These are phyloP conservation scores for Monascus purpureus DNA, from an alignment of 495 filamentous ascomycete species.

Conservation along the genomic window DNA sequence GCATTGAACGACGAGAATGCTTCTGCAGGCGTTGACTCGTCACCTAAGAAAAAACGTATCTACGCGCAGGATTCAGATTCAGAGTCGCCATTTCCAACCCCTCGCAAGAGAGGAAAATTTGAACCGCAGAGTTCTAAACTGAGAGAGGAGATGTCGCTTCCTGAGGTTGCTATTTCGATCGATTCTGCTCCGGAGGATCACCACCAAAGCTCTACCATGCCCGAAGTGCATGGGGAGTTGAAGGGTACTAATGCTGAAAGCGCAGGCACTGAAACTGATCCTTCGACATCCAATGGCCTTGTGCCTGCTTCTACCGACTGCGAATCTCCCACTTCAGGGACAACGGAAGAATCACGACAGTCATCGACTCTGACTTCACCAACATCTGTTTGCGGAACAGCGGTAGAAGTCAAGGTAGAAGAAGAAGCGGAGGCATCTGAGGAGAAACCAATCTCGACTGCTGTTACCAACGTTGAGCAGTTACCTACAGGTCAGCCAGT, in stretches of 20 bases:
- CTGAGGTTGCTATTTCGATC: slow-evolving; percentile 12
- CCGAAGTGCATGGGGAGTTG: background rate
- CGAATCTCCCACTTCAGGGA: slow-evolving; percentile 18
- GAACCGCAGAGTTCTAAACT: slow-evolving; percentile 25
- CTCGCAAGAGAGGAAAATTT: slow-evolving; percentile 25
- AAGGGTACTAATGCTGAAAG: background rate
- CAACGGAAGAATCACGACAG: slow-evolving; percentile 20
- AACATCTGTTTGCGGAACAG: slow-evolving; percentile 22
- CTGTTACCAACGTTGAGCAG: background rate
- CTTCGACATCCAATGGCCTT: background rate
- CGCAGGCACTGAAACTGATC: background rate
- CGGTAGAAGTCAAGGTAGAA: slow-evolving; percentile 15
- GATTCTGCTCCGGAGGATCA: background rate
- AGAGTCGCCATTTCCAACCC: slow-evolving; percentile 18
- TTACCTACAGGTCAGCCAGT: slow-evolving; percentile 6
- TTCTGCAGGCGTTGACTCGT: slow-evolving; percentile 4
- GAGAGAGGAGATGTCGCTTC: slow-evolving; percentile 23
- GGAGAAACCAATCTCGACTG: background rate
- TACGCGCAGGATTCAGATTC: slow-evolving; percentile 22
- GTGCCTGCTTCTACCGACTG: slow-evolving; percentile 7
- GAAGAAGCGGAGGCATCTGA: slow-evolving; percentile 4
- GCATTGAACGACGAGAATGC: slow-evolving; percentile 15
- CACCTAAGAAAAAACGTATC: slow-evolving; percentile 28
- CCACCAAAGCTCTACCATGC: background rate
- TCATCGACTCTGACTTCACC: slow-evolving; percentile 24